phyloP scores from a whole-genome alignment of 495 filamentous ascomycete genomes.

The Sabuloglossum arenarium region DNA sequence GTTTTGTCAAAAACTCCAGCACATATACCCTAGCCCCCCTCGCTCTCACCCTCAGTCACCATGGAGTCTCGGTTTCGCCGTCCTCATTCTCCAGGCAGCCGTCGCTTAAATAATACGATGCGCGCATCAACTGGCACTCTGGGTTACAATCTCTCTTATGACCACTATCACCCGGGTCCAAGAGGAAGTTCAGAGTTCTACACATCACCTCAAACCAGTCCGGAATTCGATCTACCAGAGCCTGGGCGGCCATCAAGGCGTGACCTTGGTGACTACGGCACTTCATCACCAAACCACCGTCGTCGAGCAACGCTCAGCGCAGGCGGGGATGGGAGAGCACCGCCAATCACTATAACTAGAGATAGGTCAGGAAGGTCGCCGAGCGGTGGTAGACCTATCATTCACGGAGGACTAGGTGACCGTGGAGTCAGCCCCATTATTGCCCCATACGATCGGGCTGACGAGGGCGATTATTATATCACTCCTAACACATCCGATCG shows the following conservation, averaged over 20 bases:
- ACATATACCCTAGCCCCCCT: not conserved
- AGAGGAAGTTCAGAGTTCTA: slow-evolving; percentile 9
- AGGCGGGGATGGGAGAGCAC: not conserved
- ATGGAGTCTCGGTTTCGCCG: slow-evolving; percentile 6
- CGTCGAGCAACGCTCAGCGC: not conserved
- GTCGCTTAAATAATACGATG: slow-evolving; percentile 22
- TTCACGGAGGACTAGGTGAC: slow-evolving; percentile 2
- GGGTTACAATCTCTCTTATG: slow-evolving; percentile 19
- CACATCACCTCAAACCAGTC: slow-evolving; percentile 6
- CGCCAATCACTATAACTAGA: not conserved
- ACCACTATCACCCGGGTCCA: slow-evolving; percentile 17
- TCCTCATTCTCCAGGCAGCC: slow-evolving; percentile 19
- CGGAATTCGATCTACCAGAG: not conserved
- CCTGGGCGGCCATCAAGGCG: not conserved
- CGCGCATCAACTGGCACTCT: slow-evolving; percentile 28
- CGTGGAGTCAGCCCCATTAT: not conserved
- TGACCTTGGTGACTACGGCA: not conserved
- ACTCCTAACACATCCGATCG: not conserved
- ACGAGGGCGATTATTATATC: slow-evolving; percentile 4
- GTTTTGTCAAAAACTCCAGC: not conserved
- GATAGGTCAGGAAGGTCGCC: not conserved
- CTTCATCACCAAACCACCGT: not conserved
- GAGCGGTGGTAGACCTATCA: not conserved
- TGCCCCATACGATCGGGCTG: not conserved
- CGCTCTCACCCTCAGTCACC: not conserved